Percentiles rank a stretch among this genome's conserved stretches.
Evolutionary conservation across 495 filamentous ascomycete species (phyloP).

Genomic region (Clavariopsis aquatica): DNA sequence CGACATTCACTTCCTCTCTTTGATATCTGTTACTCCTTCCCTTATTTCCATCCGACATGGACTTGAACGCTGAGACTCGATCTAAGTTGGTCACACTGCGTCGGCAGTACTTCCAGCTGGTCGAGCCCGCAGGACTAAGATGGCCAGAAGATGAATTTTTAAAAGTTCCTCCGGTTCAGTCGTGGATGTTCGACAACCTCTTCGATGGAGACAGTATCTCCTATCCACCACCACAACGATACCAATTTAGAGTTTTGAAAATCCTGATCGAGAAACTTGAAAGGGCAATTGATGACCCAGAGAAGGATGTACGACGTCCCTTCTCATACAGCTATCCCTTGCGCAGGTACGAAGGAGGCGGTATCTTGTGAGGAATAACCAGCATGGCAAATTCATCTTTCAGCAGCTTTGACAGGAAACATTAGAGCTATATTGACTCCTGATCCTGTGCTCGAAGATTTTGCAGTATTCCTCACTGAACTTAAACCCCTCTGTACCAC

Average conservation of each 20-base stretch:
- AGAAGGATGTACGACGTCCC: constrained; percentile 71
- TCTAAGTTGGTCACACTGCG: constrained; percentile 50
- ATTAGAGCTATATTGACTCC: no score
- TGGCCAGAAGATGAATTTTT: constrained; percentile 58
- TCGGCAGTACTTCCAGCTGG: constrained; percentile 68
- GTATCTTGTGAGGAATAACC: no score
- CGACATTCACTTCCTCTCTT: neutral
- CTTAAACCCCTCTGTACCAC: neutral
- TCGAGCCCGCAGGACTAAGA: constrained; percentile 56
- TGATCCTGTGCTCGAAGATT: no score
- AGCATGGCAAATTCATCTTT: no score
- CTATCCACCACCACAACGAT: constrained; percentile 62
- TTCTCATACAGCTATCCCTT: constrained; percentile 2
- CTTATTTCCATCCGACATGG: neutral
- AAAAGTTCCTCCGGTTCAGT: constrained; percentile 58
- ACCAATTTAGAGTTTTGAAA: constrained; percentile 73
- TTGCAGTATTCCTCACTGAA: neutral
- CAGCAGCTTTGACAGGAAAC: no score
- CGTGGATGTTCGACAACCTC: constrained; percentile 60
- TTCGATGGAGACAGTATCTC: constrained; percentile 58
- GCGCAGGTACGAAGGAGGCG: no score
- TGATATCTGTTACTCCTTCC: no score
- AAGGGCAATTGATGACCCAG: constrained; percentile 68
- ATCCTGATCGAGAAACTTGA: constrained; percentile 66
- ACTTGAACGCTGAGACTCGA: constrained; percentile 12